Evolutionary conservation across 257 asterid species (phyloP).

Genomic region (Nyctanthes arbortristis): DNA sequence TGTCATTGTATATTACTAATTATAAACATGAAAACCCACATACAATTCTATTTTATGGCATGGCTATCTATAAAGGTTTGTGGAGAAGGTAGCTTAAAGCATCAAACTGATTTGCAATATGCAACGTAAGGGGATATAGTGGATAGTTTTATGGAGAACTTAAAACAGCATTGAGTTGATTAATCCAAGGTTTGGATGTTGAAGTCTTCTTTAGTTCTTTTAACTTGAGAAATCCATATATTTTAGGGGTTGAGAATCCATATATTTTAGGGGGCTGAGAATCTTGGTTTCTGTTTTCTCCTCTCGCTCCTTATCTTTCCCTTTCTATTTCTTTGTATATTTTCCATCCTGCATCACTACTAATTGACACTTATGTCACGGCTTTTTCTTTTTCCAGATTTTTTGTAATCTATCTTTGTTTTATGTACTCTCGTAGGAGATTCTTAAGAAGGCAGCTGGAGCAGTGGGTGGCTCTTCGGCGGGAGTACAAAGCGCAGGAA

Average conservation of each 20-base stretch:
- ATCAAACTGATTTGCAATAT: not conserved
- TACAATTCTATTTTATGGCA: not conserved
- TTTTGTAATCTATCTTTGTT: slow-evolving; percentile 21
- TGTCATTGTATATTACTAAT: slow-evolving; percentile 4
- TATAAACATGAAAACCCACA: not conserved
- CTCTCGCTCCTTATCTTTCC: too few relatives aligned
- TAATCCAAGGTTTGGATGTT: not conserved
- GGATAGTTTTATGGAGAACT: slow-evolving; percentile 4
- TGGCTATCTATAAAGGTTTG: not conserved
- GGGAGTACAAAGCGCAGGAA: slow-evolving; percentile 39
- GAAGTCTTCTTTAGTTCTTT: not conserved
- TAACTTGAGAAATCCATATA: not conserved
- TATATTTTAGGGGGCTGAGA: not conserved
- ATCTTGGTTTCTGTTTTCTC: slow-evolving; percentile 1
- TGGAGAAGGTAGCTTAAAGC: not conserved
- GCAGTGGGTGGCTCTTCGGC: slow-evolving; percentile 39
- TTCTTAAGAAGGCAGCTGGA: slow-evolving; percentile 67
- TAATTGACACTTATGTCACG: slow-evolving; percentile 8
- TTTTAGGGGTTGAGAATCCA: too few relatives aligned
- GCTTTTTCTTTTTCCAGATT: slow-evolving; percentile 17
- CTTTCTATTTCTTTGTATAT: too few relatives aligned
- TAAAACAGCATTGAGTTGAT: not conserved
- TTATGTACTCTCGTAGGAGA: slow-evolving; percentile 47
- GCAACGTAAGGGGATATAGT: slow-evolving; percentile 1
- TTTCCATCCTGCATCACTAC: slow-evolving; percentile 18